Base-by-base conservation (phyloP, 352 stramenopile species). In the Blastocystis sp. region DNA sequence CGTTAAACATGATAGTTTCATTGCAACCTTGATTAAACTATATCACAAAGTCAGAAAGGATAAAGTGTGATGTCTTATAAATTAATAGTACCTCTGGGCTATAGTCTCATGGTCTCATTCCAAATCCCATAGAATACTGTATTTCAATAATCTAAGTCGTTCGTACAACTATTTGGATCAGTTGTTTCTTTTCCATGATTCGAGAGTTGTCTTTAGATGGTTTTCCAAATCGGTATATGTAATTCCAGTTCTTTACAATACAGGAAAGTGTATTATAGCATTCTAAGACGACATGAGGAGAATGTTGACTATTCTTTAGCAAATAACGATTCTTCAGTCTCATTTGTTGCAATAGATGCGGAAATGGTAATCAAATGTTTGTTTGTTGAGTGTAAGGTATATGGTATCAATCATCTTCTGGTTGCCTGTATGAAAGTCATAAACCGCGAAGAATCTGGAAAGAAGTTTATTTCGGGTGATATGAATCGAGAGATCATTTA, bases 381-480 rank as follows among this genome's bases (percentile, higher is more conserved):
- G 16, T 1, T 67, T 27, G 32, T 49, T 65, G 37, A 11, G 32
- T n/a, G 27, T 21, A 32, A 83, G 71, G 52, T 83, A 16, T 83
- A 37, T 66, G 71, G 71, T 11, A n/a, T 83, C 19, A 83, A 83
- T 43, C 52, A 63, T 56, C 43, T 83, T 32, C 27, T 83, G 5
- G 54, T 66, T 63, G 49, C 71, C 2, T 66, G 71, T 46, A 83
- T 83, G 71, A 83, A 83, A 43, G 71, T 42, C 1, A 61, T 83
- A 11, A 83, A 83, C 58, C 14, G 71, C 0, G 52, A 83, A 67
- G 71, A 83, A 83, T 37, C 51, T 27, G 71, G 51, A 43, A 83
- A 83, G 54, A 63, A 66, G 51, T 83, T 83, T 42, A 83, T 83
- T 65, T 83, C 71, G 4, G 71, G 71, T 19, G 58, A 66, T 43